Evolutionary conservation across 2,329 filamentous ascomycete species (phyloP).

Genomic region (Cercospora sojina): DNA sequence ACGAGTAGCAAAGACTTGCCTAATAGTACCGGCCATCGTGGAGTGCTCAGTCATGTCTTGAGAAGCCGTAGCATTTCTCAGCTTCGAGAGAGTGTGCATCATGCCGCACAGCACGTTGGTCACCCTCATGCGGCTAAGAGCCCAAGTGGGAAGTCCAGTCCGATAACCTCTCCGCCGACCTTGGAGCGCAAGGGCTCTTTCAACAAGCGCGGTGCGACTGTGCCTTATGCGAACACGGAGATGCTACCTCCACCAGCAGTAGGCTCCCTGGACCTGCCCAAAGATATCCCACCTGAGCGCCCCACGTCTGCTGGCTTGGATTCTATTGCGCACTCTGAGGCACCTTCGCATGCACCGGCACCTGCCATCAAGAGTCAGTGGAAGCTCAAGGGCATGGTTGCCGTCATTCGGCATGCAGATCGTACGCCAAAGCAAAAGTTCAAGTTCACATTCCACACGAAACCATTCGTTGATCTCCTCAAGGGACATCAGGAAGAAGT

Average conservation of each 20-base stretch:
- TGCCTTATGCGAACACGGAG: conserved; percentile 30
- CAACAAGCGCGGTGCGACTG: conserved; percentile 17
- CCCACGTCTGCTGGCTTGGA: conserved; percentile 23
- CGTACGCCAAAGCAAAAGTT: conserved; percentile 98
- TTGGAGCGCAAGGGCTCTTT: conserved; percentile 37
- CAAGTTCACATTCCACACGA: conserved; percentile 98
- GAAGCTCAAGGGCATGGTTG: conserved; percentile 97
- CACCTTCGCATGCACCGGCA: conserved; percentile 43
- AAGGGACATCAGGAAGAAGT: conserved; percentile 97
- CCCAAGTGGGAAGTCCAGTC: conserved; percentile 39
- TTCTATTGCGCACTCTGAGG: conserved; percentile 22
- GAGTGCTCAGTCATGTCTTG: conserved; percentile 58
- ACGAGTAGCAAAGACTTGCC: conserved; percentile 27
- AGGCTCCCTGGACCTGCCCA: conserved; percentile 13
- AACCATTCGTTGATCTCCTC: conserved; percentile 90
- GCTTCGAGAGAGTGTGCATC: conserved; percentile 47
- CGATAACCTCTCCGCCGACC: conserved; percentile 46
- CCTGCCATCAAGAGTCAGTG: conserved; percentile 81
- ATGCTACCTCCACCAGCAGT: conserved; percentile 37
- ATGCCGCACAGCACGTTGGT: conserved; percentile 31
- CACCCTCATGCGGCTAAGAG: conserved; percentile 27
- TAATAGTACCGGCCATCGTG: conserved; percentile 38
- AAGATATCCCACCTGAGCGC: conserved; percentile 13
- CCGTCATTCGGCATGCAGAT: conserved; percentile 93
- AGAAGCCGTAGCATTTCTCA: conserved; percentile 65